Evolutionary conservation across 2,329 filamentous ascomycete genomes (phyloP).

Genomic region (Trichoderma oligosporum): DNA sequence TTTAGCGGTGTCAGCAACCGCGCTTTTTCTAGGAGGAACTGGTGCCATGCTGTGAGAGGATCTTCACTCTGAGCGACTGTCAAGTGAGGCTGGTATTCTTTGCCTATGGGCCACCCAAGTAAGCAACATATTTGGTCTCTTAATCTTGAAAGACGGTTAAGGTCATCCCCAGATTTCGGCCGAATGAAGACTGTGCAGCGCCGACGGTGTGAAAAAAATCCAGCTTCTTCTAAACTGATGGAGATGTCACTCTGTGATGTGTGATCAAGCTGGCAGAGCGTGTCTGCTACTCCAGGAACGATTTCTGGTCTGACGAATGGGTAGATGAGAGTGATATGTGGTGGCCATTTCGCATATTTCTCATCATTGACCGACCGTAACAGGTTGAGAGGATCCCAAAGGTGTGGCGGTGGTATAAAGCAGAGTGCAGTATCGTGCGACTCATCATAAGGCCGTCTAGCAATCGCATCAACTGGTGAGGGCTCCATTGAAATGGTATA

Average conservation of each 20-base stretch:
- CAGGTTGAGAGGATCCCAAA: conserved; percentile 48
- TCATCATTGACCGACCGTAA: conserved; percentile 62
- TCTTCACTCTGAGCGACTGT: conserved; percentile 58
- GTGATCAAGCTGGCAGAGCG: conserved; percentile 23
- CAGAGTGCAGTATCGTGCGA: conserved; percentile 57
- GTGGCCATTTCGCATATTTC: conserved; percentile 58
- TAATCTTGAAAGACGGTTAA: conserved; percentile 32
- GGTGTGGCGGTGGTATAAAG: conserved; percentile 49
- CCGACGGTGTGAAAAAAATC: conserved; percentile 47
- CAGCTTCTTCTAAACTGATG: conserved; percentile 40
- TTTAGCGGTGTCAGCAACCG: conserved; percentile 43
- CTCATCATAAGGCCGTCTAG: neutral
- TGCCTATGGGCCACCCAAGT: conserved; percentile 31
- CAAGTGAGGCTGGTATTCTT: conserved; percentile 46
- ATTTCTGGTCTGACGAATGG: conserved; percentile 54
- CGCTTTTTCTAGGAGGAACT: conserved; percentile 52
- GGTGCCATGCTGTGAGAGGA: conserved; percentile 40
- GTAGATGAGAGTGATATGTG: conserved; percentile 64
- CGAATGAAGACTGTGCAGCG: conserved; percentile 49
- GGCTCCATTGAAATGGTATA: neutral
- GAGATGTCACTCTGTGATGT: conserved; percentile 14
- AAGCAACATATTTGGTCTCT: conserved; percentile 34
- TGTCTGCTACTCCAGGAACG: conserved; percentile 42
- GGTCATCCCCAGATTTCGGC: conserved; percentile 21
- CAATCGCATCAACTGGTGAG: neutral